phyloP scores from a whole-genome alignment of 2,329 filamentous ascomycete genomes.

The Cladosporium sp. region DNA sequence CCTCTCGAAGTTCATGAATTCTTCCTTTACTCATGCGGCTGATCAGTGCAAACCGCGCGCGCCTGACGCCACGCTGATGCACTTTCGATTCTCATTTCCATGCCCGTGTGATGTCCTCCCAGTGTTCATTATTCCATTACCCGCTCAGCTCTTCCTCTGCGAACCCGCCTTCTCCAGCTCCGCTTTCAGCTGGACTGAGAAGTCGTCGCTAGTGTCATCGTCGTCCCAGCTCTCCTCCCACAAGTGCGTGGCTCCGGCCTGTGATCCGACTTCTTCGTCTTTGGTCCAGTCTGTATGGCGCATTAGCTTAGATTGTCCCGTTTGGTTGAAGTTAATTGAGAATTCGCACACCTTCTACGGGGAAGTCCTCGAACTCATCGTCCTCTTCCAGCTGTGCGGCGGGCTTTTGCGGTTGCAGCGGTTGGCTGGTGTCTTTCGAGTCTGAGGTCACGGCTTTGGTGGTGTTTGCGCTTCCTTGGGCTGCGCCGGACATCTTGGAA shows the following conservation, averaged over 20 bases:
- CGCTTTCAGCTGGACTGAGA: slow-evolving; percentile 89
- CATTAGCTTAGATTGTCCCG: background rate
- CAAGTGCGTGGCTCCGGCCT: slow-evolving; percentile 63
- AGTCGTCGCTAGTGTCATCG: slow-evolving; percentile 94
- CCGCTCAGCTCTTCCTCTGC: slow-evolving; percentile 37
- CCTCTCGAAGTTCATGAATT: background rate
- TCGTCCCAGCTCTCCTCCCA: slow-evolving; percentile 99
- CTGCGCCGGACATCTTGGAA: slow-evolving; percentile 16
- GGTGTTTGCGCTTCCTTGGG: slow-evolving; percentile 30
- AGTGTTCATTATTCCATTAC: background rate
- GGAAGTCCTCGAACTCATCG: slow-evolving; percentile 99
- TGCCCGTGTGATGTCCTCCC: background rate
- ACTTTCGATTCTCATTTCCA: background rate
- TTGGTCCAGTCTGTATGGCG: slow-evolving; percentile 73
- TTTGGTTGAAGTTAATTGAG: background rate
- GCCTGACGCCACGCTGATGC: slow-evolving; percentile 5
- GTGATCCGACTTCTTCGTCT: slow-evolving; percentile 75
- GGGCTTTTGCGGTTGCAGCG: slow-evolving; percentile 58
- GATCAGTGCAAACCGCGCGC: background rate
- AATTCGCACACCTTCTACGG: slow-evolving; percentile 72
- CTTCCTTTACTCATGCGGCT: background rate
- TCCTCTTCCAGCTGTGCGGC: slow-evolving; percentile 80
- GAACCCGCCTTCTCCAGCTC: slow-evolving; percentile 88
- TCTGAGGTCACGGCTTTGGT: slow-evolving; percentile 40
- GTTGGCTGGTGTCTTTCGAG: slow-evolving; percentile 40